A percentile compares a stretch with the other conserved stretches of the same genome.
phyloP scores from a whole-genome alignment of 2,329 filamentous ascomycete genomes.

The Pezicula rhizophila region DNA sequence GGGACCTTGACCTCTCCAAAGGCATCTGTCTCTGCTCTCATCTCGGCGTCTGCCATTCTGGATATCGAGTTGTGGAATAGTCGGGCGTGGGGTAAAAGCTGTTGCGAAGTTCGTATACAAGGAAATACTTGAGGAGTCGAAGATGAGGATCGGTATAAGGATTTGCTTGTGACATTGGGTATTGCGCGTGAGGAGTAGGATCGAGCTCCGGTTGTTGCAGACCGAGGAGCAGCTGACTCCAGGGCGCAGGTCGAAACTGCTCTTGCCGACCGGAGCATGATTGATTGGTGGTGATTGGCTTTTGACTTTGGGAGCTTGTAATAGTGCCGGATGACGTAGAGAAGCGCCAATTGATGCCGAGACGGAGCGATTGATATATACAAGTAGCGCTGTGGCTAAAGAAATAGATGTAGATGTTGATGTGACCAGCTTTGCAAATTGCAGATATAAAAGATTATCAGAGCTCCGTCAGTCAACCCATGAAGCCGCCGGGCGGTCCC shows the following conservation, averaged over 20 bases:
- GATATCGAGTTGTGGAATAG: slow-evolving; percentile 25
- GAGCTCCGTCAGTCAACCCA: no score
- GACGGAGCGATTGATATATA: no score
- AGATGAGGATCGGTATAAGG: slow-evolving; percentile 4
- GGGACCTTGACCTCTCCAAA: slow-evolving; percentile 95
- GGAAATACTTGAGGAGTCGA: slow-evolving; percentile 5
- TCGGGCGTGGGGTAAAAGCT: slow-evolving; percentile 18
- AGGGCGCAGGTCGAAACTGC: slow-evolving; percentile 15
- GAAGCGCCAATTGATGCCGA: no score
- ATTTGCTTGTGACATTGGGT: slow-evolving; percentile 6
- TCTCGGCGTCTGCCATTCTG: slow-evolving; percentile 39
- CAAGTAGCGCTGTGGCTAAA: no score
- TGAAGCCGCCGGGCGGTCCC: no score
- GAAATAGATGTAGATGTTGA: no score
- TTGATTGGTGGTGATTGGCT: not conserved
- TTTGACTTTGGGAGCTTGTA: no score
- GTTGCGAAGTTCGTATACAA: slow-evolving; percentile 10
- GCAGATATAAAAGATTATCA: no score
- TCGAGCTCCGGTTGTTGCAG: slow-evolving; percentile 16
- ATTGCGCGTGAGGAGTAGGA: slow-evolving; percentile 9
- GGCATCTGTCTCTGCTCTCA: slow-evolving; percentile 89
- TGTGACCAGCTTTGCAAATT: no score
- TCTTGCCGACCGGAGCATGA: slow-evolving; percentile 23
- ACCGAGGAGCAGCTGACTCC: slow-evolving; percentile 17
- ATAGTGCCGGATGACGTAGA: no score